Conservation (phyloP, 2,329 filamentous ascomycete species). For the Penicillium sp. region DNA sequence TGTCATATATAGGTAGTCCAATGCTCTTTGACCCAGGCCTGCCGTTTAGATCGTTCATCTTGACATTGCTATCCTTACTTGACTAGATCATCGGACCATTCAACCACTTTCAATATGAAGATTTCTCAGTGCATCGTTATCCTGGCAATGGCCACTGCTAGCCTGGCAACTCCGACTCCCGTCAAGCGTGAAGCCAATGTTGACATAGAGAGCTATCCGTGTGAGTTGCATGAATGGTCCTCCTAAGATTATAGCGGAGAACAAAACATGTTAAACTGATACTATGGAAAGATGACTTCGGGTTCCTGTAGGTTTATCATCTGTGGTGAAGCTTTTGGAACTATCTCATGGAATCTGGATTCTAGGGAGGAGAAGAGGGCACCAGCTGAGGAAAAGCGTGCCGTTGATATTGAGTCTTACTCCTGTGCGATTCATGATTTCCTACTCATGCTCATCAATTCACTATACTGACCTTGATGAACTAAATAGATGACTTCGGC, state of each 20-base stretch:
- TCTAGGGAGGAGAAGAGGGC: background rate
- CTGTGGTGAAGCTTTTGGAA: background rate
- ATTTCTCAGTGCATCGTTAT: background rate
- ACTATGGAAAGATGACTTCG: background rate
- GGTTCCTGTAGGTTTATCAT: background rate
- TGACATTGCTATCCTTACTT: background rate
- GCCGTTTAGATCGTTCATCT: background rate
- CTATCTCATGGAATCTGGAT: background rate
- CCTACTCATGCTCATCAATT: background rate
- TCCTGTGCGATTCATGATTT: background rate
- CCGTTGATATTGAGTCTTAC: conserved; percentile 5
- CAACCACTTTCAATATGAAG: background rate
- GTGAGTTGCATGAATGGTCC: background rate
- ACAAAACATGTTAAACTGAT: background rate
- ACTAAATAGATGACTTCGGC: background rate
- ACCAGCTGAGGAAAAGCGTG: conserved; percentile 1
- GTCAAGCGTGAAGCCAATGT: conserved; percentile 1
- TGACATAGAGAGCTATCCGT: conserved; percentile 6
- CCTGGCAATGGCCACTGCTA: conserved; percentile 1
- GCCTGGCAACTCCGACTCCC: background rate
- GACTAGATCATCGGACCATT: background rate
- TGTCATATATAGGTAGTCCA: background rate
- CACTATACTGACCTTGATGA: background rate
- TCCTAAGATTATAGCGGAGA: background rate
- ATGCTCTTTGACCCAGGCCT: background rate